phyloP scores from a whole-genome alignment of 495 filamentous ascomycete species.

The Entonaema liquescens region DNA sequence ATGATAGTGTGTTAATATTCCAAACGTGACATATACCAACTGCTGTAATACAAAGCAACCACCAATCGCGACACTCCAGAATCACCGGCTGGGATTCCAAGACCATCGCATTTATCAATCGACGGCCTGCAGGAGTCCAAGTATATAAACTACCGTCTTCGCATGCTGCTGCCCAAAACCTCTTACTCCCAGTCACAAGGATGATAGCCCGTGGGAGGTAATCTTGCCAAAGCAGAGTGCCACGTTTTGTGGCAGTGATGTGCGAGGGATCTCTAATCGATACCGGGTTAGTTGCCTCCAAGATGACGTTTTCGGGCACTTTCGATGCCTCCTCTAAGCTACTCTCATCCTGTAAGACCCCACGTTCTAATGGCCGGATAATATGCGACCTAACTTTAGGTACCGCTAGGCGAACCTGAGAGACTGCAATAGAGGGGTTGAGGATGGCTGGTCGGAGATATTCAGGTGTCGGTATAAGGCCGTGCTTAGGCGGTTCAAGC shows the following conservation, averaged over 20 bases:
- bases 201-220: conserved; percentile 85
- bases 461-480: conserved; percentile 78
- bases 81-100: conserved; percentile 94
- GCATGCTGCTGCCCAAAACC: conserved; percentile 90
- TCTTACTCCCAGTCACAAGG: conserved; percentile 85
- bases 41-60: conserved; percentile 87
- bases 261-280: conserved; percentile 80
- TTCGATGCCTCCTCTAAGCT: conserved; percentile 68
- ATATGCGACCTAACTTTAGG: conserved; percentile 87
- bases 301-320: conserved; percentile 62
- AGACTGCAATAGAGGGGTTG: conserved; percentile 79
- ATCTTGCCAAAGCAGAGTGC: conserved; percentile 91
- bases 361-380: conserved; percentile 67
- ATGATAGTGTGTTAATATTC: conserved; percentile 85
- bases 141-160: conserved; percentile 93
- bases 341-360: conserved; percentile 54
- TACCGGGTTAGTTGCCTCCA: conserved; percentile 63
- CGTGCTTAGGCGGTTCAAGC: conserved; percentile 60
- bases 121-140: conserved; percentile 94
- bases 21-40: conserved; percentile 92
- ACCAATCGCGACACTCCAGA: conserved; percentile 86
- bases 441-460: conserved; percentile 87
- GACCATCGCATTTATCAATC: conserved; percentile 82
- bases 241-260: conserved; percentile 81
- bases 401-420: conserved; percentile 87